Evolutionary conservation across 371 early-diverging fungal species (phyloP), one percentile per base, ranked within the genome.

Genomic region (Syncephalastrum racemosum): DNA sequence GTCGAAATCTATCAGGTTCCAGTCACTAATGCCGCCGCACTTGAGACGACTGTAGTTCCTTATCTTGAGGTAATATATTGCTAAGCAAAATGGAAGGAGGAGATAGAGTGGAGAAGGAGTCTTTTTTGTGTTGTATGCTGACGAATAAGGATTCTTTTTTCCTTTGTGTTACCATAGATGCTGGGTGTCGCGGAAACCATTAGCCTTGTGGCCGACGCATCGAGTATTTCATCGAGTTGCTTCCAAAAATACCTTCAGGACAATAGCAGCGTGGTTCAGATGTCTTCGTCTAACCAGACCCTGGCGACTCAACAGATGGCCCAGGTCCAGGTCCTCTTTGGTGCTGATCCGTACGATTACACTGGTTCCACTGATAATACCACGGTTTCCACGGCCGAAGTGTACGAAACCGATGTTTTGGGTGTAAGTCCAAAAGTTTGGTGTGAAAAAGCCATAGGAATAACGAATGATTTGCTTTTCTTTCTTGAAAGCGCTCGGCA

Each of bases 191-290:
- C 81, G 23, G 73, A 80, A 53, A 60, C 69, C 10, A 66, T 90
- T 43, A 69, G 67, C 50, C 67, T 71, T 36, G 73, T 85, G 44
- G 85, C 80, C 54, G 80, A 82, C 46, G 81, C 77, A 18, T 75
- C 72, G 18, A 75, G 75, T 58, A 71, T 89, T 25, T 70, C 77
- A 23, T 90, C 90, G 14, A 72, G 86, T 31, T 90, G 91, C 46
- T 73, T 89, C 66, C 84, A 84, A 50, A 70, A 81, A 57, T 75
- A 74, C 23, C 64, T 80, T 23, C 22, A 56, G 25, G 62, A 63
- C 19, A 65, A 66, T 19, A 52, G 57, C 5, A 64, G 51, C 0
- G 63, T 75, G 15, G 50, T 67, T 18, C 53, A 66, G 27, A 43
- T 77, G 7, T 71, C 71, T 15, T 16, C 71, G 13, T 68, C 63